phyloP scores from a whole-genome alignment of 2,329 filamentous ascomycete genomes.

The Pseudogymnoascus sp. region DNA sequence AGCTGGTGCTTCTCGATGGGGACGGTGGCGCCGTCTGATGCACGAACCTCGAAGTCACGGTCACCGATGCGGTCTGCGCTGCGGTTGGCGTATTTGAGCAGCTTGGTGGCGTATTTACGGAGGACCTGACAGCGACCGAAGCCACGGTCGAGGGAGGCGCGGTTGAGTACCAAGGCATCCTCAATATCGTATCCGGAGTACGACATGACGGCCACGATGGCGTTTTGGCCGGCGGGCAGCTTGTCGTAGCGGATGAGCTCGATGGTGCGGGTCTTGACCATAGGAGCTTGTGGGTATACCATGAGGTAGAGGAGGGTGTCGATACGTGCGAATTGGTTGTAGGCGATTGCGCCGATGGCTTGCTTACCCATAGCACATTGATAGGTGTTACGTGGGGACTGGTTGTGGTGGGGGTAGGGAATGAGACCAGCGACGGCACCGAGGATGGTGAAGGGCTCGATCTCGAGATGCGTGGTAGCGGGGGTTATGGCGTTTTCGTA shows the following conservation, averaged over 20 bases:
- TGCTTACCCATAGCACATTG: constrained; percentile 99
- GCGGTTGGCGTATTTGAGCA: constrained; percentile 85
- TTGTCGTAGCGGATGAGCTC: constrained; percentile 97
- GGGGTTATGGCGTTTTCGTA: constrained; percentile 78
- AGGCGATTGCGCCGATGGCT: constrained; percentile 95
- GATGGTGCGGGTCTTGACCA: constrained; percentile 96
- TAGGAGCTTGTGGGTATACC: constrained; percentile 94
- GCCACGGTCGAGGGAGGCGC: constrained; percentile 87
- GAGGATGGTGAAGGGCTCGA: constrained; percentile 94
- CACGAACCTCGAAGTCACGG: constrained; percentile 40
- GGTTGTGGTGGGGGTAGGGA: constrained; percentile 97
- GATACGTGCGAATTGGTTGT: constrained; percentile 95
- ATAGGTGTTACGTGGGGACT: constrained; percentile 96
- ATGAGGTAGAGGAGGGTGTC: constrained; percentile 94
- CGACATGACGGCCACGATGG: constrained; percentile 97
- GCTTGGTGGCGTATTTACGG: constrained; percentile 79
- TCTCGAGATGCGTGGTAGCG: constrained; percentile 88
- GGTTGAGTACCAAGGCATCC: constrained; percentile 93
- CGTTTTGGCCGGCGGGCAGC: constrained; percentile 91
- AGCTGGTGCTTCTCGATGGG: constrained; percentile 62
- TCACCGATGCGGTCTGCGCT: constrained; percentile 60
- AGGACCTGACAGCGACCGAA: constrained; percentile 98
- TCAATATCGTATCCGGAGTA: constrained; percentile 99
- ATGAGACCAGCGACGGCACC: constrained; percentile 94
- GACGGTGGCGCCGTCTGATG: constrained; percentile 54